Evolutionary conservation across 2,329 filamentous ascomycete genomes (phyloP).

Genomic region (Paecilomyces niveus): DNA sequence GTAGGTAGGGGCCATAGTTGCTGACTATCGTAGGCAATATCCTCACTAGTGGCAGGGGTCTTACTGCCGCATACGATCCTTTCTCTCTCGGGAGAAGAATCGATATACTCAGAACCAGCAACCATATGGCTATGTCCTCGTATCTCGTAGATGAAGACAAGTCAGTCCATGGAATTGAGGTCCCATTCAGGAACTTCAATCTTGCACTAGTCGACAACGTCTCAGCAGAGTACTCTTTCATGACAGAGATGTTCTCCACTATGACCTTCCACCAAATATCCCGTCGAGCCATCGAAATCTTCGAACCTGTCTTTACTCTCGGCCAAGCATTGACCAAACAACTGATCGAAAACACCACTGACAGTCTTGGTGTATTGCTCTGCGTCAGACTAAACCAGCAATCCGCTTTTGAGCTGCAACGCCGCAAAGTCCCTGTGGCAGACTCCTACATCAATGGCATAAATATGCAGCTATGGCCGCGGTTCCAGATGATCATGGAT

Average conservation of each 20-base stretch:
- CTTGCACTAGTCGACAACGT: conserved; percentile 89
- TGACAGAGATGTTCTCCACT: conserved; percentile 81
- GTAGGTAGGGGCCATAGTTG: conserved; percentile 1
- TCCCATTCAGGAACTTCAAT: conserved; percentile 91
- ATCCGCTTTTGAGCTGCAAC: conserved; percentile 86
- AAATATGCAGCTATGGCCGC: conserved; percentile 93
- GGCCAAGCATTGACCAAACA: conserved; percentile 70
- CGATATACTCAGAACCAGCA: conserved; percentile 69
- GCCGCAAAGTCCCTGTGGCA: conserved; percentile 78
- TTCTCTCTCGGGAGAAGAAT: conserved; percentile 83
- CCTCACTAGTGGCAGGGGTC: conserved; percentile 31
- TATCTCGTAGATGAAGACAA: conserved; percentile 90
- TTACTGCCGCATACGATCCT: conserved; percentile 59
- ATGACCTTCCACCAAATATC: conserved; percentile 70
- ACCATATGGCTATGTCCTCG: conserved; percentile 71
- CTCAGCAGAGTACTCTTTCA: conserved; percentile 88
- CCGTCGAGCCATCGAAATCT: conserved; percentile 78
- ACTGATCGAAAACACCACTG: conserved; percentile 68
- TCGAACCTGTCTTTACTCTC: conserved; percentile 80
- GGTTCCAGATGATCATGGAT: conserved; percentile 91
- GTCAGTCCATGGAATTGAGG: conserved; percentile 76
- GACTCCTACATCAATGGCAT: conserved; percentile 92
- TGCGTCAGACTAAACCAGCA: conserved; percentile 91
- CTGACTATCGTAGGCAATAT: conserved; percentile 23
- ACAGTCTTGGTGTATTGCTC: conserved; percentile 80